Percentiles rank a stretch among this genome's conserved stretches.
Conservation (phyloP, 73 alveolate species). For the Paraurostyla sp. region DNA sequence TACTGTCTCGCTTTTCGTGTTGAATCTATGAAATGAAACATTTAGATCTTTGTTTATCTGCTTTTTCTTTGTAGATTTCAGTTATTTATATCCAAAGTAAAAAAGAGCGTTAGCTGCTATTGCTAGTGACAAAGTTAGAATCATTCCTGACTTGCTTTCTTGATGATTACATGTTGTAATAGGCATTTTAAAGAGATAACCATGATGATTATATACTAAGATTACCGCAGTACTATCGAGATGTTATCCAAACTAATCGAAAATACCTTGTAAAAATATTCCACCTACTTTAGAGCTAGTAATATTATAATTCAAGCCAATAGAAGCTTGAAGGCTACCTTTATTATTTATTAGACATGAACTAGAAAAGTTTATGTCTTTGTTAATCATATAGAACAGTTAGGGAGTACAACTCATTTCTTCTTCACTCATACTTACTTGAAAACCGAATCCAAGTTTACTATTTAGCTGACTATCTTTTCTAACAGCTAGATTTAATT, state of each 20-base stretch:
- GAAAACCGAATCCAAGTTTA: neutral
- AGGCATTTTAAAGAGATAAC: slow-evolving; percentile 37
- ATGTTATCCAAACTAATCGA: neutral
- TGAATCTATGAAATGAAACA: neutral
- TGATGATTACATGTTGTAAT: slow-evolving; percentile 1
- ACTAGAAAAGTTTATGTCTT: neutral
- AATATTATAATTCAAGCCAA: neutral
- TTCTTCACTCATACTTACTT: slow-evolving; percentile 5
- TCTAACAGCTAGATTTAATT: neutral
- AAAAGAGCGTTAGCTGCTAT: neutral
- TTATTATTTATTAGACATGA: neutral
- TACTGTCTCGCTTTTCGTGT: neutral
- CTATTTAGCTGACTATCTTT: neutral
- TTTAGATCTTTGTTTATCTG: neutral
- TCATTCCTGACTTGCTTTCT: slow-evolving; percentile 23
- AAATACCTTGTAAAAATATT: neutral
- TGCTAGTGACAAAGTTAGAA: neutral
- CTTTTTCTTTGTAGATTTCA: neutral
- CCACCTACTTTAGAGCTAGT: neutral
- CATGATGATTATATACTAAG: slow-evolving; percentile 1
- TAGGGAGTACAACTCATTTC: neutral
- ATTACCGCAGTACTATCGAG: neutral
- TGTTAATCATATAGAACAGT: neutral
- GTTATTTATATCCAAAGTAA: slow-evolving; percentile 1
- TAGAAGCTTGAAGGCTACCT: neutral